phyloP scores from a whole-genome alignment of 2,329 filamentous ascomycete genomes.

The Madurella fahalii region DNA sequence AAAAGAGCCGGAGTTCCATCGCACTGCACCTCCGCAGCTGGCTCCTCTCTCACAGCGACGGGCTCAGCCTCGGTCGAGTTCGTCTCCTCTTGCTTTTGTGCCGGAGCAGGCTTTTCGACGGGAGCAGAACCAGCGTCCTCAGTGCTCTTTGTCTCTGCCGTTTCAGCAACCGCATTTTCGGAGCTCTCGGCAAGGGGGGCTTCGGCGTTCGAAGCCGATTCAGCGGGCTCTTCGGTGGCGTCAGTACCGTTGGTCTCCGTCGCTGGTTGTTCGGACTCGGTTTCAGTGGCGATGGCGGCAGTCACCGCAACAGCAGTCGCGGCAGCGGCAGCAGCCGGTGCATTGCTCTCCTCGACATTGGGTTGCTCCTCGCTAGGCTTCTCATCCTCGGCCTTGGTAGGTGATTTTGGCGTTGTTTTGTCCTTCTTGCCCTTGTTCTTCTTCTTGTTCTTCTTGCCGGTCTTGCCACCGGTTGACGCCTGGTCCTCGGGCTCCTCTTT shows the following conservation, averaged over 20 bases:
- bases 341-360: constrained; percentile 6
- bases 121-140: background rate
- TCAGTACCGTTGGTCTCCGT: constrained; percentile 7
- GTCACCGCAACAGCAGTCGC: background rate
- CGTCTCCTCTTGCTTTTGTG: background rate
- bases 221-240: constrained; percentile 3
- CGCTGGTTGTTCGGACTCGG: background rate
- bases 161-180: background rate
- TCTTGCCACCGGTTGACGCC: constrained; percentile 16
- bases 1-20: background rate
- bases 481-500: constrained; percentile 19
- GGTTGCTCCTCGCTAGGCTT: constrained; percentile 11
- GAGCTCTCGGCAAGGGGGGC: background rate
- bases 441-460: constrained; percentile 23
- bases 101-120: background rate
- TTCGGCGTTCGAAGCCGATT: constrained; percentile 9
- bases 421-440: constrained; percentile 7
- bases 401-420: constrained; percentile 9
- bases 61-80: background rate
- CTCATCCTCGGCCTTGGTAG: constrained; percentile 8
- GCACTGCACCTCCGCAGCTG: constrained; percentile 1
- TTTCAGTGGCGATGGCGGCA: background rate
- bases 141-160: background rate
- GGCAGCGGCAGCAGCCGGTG: constrained; percentile 2
- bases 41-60: constrained; percentile 4